These are phyloP conservation scores for Pleurotus ostreatus DNA, from an alignment of 768 basidiomycete species.

Conservation along the genomic window DNA sequence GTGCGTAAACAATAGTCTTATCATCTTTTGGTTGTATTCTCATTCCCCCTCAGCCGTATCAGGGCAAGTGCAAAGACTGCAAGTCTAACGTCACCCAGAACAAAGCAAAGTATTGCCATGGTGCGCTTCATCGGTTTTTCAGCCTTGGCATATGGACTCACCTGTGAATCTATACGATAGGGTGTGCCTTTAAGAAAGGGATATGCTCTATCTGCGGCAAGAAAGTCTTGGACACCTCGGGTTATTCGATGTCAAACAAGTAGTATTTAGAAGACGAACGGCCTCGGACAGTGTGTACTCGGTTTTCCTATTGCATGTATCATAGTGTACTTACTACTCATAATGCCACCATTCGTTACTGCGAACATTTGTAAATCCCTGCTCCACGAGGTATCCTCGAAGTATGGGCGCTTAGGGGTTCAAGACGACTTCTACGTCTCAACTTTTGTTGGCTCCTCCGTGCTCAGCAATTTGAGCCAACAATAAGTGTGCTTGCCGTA, in stretches of 20 bases:
- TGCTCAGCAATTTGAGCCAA: no score
- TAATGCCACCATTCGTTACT: not conserved
- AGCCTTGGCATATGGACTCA: slow-evolving; percentile 6
- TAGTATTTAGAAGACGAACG: slow-evolving; percentile 25
- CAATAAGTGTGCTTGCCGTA: no score
- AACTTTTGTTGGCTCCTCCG: no score
- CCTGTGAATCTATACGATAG: slow-evolving; percentile 30
- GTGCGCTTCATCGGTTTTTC: slow-evolving; percentile 35
- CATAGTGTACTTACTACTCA: slow-evolving; percentile 8
- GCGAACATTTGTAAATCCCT: no score
- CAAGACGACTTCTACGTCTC: no score
- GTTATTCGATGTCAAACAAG: slow-evolving; percentile 85
- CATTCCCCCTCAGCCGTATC: slow-evolving; percentile 60
- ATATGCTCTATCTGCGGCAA: slow-evolving; percentile 87
- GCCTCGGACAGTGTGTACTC: slow-evolving; percentile 7
- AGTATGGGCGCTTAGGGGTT: no score
- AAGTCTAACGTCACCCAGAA: slow-evolving; percentile 84
- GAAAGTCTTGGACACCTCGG: slow-evolving; percentile 76
- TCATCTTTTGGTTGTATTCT: slow-evolving; percentile 10
- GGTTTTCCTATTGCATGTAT: not conserved
- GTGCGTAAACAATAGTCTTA: slow-evolving; percentile 30
- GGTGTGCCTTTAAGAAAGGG: slow-evolving; percentile 86
- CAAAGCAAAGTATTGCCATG: slow-evolving; percentile 86
- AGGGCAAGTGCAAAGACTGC: slow-evolving; percentile 84
- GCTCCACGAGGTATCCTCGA: no score